Conservation (phyloP, 1,139 yeast species). For the Kodamaea plutei region DNA sequence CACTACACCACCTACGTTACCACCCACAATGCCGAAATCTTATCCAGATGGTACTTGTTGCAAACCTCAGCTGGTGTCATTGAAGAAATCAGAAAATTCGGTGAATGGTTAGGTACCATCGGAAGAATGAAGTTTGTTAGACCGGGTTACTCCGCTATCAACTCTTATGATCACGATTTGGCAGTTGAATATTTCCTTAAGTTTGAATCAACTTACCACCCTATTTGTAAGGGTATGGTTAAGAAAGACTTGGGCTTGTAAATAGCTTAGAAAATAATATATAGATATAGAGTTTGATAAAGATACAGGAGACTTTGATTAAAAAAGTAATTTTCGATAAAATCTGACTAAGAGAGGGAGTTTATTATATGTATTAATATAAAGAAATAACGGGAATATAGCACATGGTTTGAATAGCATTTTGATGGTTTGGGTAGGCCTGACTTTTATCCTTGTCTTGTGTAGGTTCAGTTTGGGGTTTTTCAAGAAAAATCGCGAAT, state of each 20-base stretch:
- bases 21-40: conserved; percentile 74
- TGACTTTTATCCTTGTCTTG: too few relatives aligned
- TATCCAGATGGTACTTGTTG: conserved; percentile 72
- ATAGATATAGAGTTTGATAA: too few relatives aligned
- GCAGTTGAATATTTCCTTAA: conserved; percentile 64
- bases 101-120: conserved; percentile 84
- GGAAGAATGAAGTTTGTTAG: conserved; percentile 95
- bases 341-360: not conserved
- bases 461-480: too few relatives aligned
- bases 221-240: conserved; percentile 78
- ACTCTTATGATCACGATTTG: conserved; percentile 57
- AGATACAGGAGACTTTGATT: not conserved
- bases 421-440: too few relatives aligned
- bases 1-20: conserved; percentile 43
- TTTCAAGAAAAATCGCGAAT: too few relatives aligned
- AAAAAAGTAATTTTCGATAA: not conserved
- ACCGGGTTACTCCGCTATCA: conserved; percentile 71
- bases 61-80: conserved; percentile 48
- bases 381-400: too few relatives aligned
- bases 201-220: conserved; percentile 65
- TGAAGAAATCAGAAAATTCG: conserved; percentile 48
- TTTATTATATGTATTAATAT: too few relatives aligned
- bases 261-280: conserved; percentile 3
- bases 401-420: too few relatives aligned
- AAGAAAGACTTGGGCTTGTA: conserved; percentile 62